Conservation (phyloP, 2,329 filamentous ascomycete species). For the Metarhizium brunneum region DNA sequence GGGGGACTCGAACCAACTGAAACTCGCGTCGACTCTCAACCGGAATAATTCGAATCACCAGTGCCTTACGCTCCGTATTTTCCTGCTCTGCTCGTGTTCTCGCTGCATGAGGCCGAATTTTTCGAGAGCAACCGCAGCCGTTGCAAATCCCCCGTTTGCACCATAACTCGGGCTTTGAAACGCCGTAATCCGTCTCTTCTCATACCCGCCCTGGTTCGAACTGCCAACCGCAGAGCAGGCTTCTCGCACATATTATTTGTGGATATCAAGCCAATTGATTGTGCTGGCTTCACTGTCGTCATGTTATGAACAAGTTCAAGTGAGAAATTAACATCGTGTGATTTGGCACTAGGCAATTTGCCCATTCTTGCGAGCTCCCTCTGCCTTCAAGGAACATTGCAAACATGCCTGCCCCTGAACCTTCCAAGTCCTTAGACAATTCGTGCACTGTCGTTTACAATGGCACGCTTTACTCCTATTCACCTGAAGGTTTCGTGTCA, state of each 20-base stretch:
- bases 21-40: not conserved
- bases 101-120: not conserved
- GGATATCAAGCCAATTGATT: not conserved
- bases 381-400: not conserved
- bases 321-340: not conserved
- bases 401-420: constrained; percentile 64
- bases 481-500: constrained; percentile 64
- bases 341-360: not conserved
- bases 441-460: constrained; percentile 76
- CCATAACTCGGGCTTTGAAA: not conserved
- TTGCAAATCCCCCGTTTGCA: not conserved
- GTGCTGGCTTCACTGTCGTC: constrained; percentile 3
- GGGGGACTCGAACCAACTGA: not conserved
- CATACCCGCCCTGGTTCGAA: not conserved
- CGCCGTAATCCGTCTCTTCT: not conserved
- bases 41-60: not conserved
- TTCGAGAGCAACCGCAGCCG: not conserved
- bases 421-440: constrained; percentile 59
- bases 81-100: not conserved
- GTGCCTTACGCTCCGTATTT: not conserved
- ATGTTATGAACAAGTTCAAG: constrained; percentile 4
- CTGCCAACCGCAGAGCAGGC: not conserved
- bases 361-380: not conserved
- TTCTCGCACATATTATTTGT: not conserved
- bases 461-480: constrained; percentile 79